Conservation (phyloP, 257 asterid species). For the Henckelia pumila region DNA sequence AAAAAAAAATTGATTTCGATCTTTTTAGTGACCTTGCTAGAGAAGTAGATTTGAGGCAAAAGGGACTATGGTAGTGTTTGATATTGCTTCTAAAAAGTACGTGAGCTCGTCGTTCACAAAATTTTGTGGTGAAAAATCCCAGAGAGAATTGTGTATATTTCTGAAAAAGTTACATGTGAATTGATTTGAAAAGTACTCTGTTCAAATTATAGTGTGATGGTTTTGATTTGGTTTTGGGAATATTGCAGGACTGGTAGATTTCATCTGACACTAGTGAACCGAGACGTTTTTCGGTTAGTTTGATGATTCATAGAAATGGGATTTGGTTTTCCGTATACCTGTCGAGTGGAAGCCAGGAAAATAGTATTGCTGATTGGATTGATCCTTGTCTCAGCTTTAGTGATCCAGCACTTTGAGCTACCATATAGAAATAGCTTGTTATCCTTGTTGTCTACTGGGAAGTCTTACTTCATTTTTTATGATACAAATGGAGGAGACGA, state of each 20-base stretch:
- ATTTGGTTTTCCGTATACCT: slow-evolving; percentile 18
- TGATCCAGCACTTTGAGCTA: slow-evolving; percentile 49
- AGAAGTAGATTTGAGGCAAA: no score
- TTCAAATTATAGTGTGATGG: not conserved
- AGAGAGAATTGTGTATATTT: no score
- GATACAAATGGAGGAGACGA: not conserved
- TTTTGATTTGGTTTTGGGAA: not conserved
- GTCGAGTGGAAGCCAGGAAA: slow-evolving; percentile 38
- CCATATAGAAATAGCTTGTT: slow-evolving; percentile 42
- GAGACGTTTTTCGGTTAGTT: not conserved
- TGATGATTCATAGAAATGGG: slow-evolving; percentile 31
- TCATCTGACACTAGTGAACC: not conserved
- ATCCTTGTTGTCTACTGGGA: slow-evolving; percentile 33
- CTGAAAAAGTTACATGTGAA: no score
- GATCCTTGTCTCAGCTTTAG: slow-evolving; percentile 40
- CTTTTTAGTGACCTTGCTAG: no score
- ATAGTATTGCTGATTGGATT: slow-evolving; percentile 40
- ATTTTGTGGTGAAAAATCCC: no score
- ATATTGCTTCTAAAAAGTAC: no score
- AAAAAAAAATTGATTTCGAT: no score
- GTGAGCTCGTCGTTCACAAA: no score
- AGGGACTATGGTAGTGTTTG: no score
- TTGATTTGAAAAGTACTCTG: not conserved
- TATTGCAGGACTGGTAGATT: slow-evolving; percentile 16
- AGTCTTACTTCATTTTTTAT: slow-evolving; percentile 17